These are phyloP conservation scores for Phytopythium ostracodes DNA, from an alignment of 352 stramenopile genomes.

Conservation along the genomic window DNA sequence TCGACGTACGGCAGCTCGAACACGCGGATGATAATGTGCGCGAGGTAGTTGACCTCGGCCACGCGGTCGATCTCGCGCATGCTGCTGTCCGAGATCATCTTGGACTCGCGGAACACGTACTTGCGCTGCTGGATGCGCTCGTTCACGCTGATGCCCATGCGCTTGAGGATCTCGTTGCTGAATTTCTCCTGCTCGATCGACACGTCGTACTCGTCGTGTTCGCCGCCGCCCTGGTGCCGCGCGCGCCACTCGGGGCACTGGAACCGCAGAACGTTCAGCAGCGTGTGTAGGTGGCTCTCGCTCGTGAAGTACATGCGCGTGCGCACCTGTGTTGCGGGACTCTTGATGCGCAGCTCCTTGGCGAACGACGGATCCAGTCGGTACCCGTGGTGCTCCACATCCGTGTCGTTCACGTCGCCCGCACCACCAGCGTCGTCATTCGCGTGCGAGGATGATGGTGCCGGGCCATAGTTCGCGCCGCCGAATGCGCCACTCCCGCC, in stretches of 20 bases:
- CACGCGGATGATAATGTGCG: conserved; percentile 98
- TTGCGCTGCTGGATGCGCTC: conserved; percentile 76
- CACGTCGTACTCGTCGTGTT: conserved; percentile 69
- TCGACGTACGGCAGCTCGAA: conserved; percentile 93
- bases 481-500: conserved; percentile 8
- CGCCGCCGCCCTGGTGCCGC: conserved; percentile 44
- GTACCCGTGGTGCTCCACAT: conserved; percentile 87
- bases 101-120: conserved; percentile 79
- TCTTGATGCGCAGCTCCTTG: conserved; percentile 96
- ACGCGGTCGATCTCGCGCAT: conserved; percentile 79
- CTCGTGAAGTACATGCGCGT: conserved; percentile 99
- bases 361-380: conserved; percentile 81
- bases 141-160: conserved; percentile 82
- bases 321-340: conserved; percentile 80
- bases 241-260: conserved; percentile 71
- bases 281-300: conserved; percentile 97
- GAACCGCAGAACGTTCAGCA: conserved; percentile 97
- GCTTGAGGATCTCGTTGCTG: conserved; percentile 82
- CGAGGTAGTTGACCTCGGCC: conserved; percentile 97
- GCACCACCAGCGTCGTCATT: conserved; percentile 24
- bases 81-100: conserved; percentile 74
- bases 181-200: conserved; percentile 79
- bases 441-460: not conserved
- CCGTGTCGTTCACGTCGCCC: conserved; percentile 28
- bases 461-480: not conserved